phyloP scores from a whole-genome alignment of 2,329 filamentous ascomycete genomes.

The Apiospora marii region DNA sequence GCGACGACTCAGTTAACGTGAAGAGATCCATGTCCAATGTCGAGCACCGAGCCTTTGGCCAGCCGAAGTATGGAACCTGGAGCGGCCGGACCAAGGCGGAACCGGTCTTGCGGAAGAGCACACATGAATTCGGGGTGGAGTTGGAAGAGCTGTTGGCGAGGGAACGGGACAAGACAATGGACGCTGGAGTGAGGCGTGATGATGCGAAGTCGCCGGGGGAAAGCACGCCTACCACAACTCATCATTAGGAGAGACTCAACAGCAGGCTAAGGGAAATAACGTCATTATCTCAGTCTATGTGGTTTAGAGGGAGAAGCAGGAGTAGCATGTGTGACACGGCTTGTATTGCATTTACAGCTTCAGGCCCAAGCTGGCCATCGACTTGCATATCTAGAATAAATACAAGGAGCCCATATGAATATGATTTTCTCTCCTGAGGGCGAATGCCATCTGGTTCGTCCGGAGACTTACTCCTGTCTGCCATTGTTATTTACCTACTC shows the following conservation, averaged over 20 bases:
- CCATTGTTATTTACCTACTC: no score
- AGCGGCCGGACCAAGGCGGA: slow-evolving; percentile 30
- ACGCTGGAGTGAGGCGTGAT: slow-evolving; percentile 15
- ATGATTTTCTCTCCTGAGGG: background rate
- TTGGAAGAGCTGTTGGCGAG: slow-evolving; percentile 32
- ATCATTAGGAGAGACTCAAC: slow-evolving; percentile 9
- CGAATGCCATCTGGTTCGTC: background rate
- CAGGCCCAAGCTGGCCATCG: background rate
- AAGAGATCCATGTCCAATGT: slow-evolving; percentile 25
- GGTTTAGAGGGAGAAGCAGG: background rate
- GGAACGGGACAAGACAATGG: slow-evolving; percentile 21
- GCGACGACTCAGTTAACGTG: slow-evolving; percentile 21
- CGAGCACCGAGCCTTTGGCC: background rate
- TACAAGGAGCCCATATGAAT: background rate
- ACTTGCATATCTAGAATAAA: background rate
- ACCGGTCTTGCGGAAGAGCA: slow-evolving; percentile 31
- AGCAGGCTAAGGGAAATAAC: background rate
- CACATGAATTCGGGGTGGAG: slow-evolving; percentile 32
- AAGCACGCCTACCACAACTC: background rate
- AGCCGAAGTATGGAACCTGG: slow-evolving; percentile 34
- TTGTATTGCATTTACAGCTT: background rate
- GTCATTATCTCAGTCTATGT: background rate
- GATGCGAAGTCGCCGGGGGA: background rate
- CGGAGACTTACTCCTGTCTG: no score
- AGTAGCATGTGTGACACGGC: background rate